Conservation (phyloP, 176 grass and related monocot genomes). For the Secale cereale region DNA sequence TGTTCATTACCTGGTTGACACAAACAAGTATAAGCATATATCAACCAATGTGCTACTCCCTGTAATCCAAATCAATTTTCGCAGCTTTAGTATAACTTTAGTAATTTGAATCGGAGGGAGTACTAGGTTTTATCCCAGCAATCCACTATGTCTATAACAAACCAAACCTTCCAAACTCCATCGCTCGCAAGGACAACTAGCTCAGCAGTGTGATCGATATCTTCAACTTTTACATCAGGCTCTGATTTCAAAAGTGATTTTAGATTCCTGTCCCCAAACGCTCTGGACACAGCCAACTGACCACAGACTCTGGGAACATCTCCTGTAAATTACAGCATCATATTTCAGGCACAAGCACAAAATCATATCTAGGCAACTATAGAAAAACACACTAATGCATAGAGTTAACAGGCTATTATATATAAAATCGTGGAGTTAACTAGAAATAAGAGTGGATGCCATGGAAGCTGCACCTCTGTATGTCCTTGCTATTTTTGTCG, state of each 20-base stretch:
- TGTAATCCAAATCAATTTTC: too few species aligned
- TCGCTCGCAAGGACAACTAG: conserved; percentile 78
- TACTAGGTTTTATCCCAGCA: conserved; percentile 6
- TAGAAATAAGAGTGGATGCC: background rate
- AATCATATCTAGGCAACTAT: background rate
- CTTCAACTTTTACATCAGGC: conserved; percentile 57
- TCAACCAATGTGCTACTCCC: conserved; percentile 2
- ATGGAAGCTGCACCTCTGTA: background rate
- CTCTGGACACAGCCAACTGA: conserved; percentile 79
- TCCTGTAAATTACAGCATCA: conserved; percentile 49
- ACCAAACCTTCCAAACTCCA: conserved; percentile 77
- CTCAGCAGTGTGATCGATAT: conserved; percentile 60
- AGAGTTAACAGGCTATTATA: background rate
- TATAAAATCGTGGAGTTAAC: background rate
- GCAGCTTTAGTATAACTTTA: too few species aligned
- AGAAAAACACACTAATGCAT: background rate
- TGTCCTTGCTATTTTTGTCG: background rate
- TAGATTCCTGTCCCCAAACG: conserved; percentile 79
- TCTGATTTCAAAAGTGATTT: conserved; percentile 78
- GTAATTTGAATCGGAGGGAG: too few species aligned
- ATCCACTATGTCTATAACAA: conserved; percentile 23
- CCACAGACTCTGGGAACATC: conserved; percentile 85
- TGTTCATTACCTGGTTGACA: conserved; percentile 63
- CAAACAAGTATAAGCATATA: conserved; percentile 20
- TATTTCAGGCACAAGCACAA: conserved; percentile 1